Percentiles rank a stretch among this genome's conserved stretches.
Conservation (phyloP, 148 eudicot genomes). For the Silene conica region DNA sequence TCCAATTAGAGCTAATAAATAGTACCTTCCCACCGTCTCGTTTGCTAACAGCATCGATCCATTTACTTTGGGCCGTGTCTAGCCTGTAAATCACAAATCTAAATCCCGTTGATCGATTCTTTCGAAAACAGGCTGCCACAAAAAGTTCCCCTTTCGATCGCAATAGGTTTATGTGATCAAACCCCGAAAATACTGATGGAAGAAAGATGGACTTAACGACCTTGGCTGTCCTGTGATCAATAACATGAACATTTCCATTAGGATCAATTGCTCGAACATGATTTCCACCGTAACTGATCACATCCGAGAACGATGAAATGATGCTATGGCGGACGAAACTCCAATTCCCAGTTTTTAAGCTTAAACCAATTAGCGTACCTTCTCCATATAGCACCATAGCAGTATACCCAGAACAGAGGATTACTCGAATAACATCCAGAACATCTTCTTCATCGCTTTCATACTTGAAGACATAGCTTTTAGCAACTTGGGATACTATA, state of each 20-base stretch:
- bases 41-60: neutral
- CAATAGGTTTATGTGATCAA: neutral
- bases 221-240: neutral
- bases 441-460: neutral
- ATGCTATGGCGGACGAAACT: neutral
- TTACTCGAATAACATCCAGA: neutral
- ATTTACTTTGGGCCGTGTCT: neutral
- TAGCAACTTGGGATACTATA: neutral
- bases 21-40: too few species aligned
- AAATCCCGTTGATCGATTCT: too few species aligned
- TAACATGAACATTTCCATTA: neutral
- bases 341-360: neutral
- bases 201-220: neutral
- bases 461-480: conserved; percentile 5
- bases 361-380: neutral
- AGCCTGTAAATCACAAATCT: too few species aligned
- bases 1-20: too few species aligned
- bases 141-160: neutral
- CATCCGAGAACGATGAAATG: neutral
- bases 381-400: conserved; percentile 1
- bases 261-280: neutral
- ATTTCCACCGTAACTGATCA: neutral
- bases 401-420: neutral
- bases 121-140: neutral
- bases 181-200: too few species aligned